Conservation (phyloP, 306 rosid genomes). For the Prunus armeniaca region DNA sequence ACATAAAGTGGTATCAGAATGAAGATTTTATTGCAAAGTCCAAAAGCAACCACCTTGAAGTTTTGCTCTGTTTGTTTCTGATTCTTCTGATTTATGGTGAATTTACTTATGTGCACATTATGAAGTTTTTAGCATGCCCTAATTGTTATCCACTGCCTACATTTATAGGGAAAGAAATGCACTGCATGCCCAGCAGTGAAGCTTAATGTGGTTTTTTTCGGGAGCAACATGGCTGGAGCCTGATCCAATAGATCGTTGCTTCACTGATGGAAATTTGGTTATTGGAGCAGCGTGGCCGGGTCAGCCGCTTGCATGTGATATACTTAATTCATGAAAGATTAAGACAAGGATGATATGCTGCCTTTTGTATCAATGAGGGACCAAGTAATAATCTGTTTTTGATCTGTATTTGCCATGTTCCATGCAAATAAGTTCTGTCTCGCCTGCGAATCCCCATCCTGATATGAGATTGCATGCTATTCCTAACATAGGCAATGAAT, state of each 20-base stretch:
- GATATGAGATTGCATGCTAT: no score
- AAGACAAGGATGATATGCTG: background rate
- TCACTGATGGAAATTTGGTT: constrained; percentile 81
- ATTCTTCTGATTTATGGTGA: background rate
- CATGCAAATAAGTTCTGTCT: no score
- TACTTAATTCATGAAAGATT: background rate
- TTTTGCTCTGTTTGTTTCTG: background rate
- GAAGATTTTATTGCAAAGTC: no score
- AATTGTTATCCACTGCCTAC: background rate
- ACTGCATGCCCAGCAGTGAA: constrained; percentile 82
- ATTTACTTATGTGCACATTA: background rate
- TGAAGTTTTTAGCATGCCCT: background rate
- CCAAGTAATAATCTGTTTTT: background rate
- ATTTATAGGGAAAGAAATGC: constrained; percentile 67
- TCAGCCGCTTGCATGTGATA: background rate
- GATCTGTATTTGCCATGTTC: no score
- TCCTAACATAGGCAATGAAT: no score
- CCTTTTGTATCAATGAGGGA: background rate
- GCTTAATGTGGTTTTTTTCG: constrained; percentile 57
- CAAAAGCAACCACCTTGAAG: background rate
- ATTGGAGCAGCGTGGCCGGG: constrained; percentile 83
- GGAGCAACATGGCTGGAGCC: constrained; percentile 93
- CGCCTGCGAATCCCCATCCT: no score
- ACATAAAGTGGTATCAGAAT: background rate
- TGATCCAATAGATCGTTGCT: constrained; percentile 71